phyloP scores from a whole-genome alignment of 176 grass and related monocot species.

The Chrysopogon serrulatus region DNA sequence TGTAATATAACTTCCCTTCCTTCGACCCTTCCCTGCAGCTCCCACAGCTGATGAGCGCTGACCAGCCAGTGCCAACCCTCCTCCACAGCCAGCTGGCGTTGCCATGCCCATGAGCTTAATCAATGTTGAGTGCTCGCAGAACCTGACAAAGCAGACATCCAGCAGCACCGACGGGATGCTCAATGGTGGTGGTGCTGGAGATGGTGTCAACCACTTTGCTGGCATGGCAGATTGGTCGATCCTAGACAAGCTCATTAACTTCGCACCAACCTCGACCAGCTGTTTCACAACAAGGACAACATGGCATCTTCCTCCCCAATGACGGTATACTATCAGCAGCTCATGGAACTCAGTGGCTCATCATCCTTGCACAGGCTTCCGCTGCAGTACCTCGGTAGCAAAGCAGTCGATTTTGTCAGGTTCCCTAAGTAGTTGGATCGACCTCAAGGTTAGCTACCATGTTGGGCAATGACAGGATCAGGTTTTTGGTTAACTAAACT shows the following conservation, averaged over 20 bases:
- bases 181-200: neutral
- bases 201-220: neutral
- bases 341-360: slow-evolving; percentile 40
- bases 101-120: slow-evolving; percentile 42
- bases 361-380: slow-evolving; percentile 54
- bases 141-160: slow-evolving; percentile 64
- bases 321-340: slow-evolving; percentile 36
- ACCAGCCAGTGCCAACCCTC: slow-evolving; percentile 32
- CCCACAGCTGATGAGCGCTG: slow-evolving; percentile 65
- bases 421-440: slow-evolving; percentile 60
- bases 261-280: slow-evolving; percentile 82
- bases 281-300: slow-evolving; percentile 53
- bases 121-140: slow-evolving; percentile 60
- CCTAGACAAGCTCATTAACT: slow-evolving; percentile 86
- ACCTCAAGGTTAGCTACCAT: slow-evolving; percentile 32
- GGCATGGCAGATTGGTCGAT: slow-evolving; percentile 70
- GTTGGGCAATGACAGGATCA: slow-evolving; percentile 12
- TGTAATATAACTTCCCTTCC: slow-evolving; percentile 52
- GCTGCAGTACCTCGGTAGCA: slow-evolving; percentile 53
- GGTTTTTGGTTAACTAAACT: slow-evolving; percentile 29
- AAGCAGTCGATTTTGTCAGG: slow-evolving; percentile 53
- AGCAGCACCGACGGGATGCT: neutral
- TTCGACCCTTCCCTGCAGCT: slow-evolving; percentile 71
- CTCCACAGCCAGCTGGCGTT: neutral
- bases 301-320: neutral